Base-by-base conservation (phyloP, 2,329 filamentous ascomycete genomes). In the Botrytis hyacinthi region DNA sequence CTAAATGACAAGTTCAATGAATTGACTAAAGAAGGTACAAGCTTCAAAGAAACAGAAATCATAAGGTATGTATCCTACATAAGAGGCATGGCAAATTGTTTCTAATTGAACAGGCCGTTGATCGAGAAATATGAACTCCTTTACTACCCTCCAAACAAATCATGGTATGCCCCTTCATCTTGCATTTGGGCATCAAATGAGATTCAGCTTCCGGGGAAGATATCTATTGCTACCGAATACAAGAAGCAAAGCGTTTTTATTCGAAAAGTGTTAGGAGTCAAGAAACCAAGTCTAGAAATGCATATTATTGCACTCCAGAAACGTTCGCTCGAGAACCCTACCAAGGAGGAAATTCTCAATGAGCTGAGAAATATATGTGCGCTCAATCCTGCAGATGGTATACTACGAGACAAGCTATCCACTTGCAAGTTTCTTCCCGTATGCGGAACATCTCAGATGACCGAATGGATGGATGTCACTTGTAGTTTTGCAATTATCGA, bases 1-100 rank as follows among this genome's bases (percentile, higher is more conserved):
- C 48, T 51, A 3, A n/a, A 51, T 51, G 48, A 51, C 0, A 51
- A 51, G 48, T 12, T 51, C 4, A 51, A 51, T 0, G 48, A 51
- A 51, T 51, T n/a, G 7, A n/a, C 26, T 2, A 10, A 10, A 7
- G 12, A 10, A 14, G 48, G 2, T n/a, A 16, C 3, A 7, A n/a
- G 12, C 1, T 16, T 12, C 4, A 12, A 1, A 51, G 48, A 51
- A 10, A 3, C 1, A 0, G 26, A 51, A 51, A 14, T 3, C 14
- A 0, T 51, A 51, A 51, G 12, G 48, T 51, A 7, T 12, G 26
- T n/a, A 14, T n/a, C n/a, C n/a, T n/a, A n/a, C n/a, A n/a, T n/a
- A n/a, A n/a, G n/a, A n/a, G n/a, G n/a, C n/a, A n/a, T n/a, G n/a
- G n/a, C n/a, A n/a, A n/a, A n/a, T n/a, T n/a, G n/a, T n/a, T n/a